Base-by-base conservation (phyloP, 1,139 yeast species). In the Kodamaea ohmeri region DNA sequence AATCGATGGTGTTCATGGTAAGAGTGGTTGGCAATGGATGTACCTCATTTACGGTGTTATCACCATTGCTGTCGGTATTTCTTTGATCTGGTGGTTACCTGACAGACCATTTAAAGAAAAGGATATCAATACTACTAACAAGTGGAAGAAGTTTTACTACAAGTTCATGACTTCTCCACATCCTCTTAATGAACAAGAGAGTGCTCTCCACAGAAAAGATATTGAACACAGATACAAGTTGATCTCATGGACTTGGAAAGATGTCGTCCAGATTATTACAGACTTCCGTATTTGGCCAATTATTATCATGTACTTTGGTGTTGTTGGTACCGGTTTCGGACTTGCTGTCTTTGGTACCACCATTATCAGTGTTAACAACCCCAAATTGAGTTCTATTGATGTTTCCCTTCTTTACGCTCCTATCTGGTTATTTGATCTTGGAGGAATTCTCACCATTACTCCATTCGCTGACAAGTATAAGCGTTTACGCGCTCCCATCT, bases 21-120 rank as follows among this genome's bases (percentile, higher is more conserved):
- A 68, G 41, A 73, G 82, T 33, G 96, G 95, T 21, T 88, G 89
- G 84, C 90, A 84, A 64, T 87, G 95, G 95, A 74, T 85, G 74
- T 87, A 80, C 60, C 65, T 87, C 46, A 73, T 83, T 9, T 87
- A 87, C 53, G 96, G 96, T 3, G 65, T 75, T 12, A 63, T 85
- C 34, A 84, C 95, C n/a, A 65, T 83, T 6, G 63, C 70, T 24
- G 78, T 78, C 28, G 95, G 95, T 9, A 59, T 85, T 19, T 52
- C 73, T 4, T 67, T 87, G 34, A 56, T 83, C 21, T 82, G 94
- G 87, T 86, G 95, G 95, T 72, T 87, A 35, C 96, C 96, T 1
- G 95, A 85, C 52, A 71, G 94, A 42, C 76, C 77, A 5, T 60
- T 60, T 45, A 50, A 49, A 34, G 40, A 42, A 8, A 30, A 32